Evolutionary conservation across 2,329 filamentous ascomycete genomes (phyloP).

Genomic region (Clonostachys rhizophaga): DNA sequence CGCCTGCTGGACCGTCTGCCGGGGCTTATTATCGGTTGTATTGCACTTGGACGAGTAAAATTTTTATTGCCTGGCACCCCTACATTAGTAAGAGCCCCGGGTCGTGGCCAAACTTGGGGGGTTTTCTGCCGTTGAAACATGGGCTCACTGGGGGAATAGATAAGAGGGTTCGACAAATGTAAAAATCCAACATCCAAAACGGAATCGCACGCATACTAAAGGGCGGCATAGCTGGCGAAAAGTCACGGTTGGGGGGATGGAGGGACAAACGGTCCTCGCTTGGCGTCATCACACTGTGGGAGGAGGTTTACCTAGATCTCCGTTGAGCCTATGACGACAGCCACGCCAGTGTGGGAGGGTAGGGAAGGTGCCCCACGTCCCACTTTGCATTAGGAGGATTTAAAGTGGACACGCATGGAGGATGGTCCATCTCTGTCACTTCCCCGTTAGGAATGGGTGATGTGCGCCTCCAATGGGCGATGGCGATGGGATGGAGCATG

Average conservation of each 20-base stretch:
- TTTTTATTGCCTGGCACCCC: too few species aligned
- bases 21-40: too few species aligned
- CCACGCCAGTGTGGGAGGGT: background rate
- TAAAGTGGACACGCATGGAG: too few species aligned
- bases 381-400: background rate
- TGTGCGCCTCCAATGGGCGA: too few species aligned
- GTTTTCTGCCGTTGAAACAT: background rate
- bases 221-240: background rate
- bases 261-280: slow-evolving; percentile 4
- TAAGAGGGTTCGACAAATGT: background rate
- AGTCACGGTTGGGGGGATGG: background rate
- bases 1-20: too few species aligned
- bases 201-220: background rate
- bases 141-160: background rate
- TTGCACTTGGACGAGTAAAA: too few species aligned
- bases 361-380: background rate
- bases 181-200: background rate
- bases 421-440: too few species aligned
- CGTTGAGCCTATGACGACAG: slow-evolving; percentile 4
- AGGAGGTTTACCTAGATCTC: background rate
- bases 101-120: too few species aligned
- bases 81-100: too few species aligned
- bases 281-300: slow-evolving; percentile 3
- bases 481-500: too few species aligned
- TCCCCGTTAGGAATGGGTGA: too few species aligned